Evolutionary conservation across 495 filamentous ascomycete genomes (phyloP).

Genomic region (Penicillium lividum): DNA sequence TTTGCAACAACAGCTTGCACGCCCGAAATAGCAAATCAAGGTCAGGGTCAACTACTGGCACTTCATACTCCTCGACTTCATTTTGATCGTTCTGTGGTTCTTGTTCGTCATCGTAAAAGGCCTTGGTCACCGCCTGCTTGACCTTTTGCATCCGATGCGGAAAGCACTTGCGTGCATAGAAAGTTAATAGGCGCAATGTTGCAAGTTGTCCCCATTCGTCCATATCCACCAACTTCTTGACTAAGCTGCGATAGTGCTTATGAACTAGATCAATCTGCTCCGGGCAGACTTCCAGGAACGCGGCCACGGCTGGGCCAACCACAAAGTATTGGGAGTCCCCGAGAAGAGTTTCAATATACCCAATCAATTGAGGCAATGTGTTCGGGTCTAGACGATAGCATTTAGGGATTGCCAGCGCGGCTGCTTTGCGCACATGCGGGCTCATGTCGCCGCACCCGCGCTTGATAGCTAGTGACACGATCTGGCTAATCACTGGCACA

Average conservation of each 20-base stretch:
- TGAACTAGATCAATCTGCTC: constrained; percentile 85
- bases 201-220: constrained; percentile 96
- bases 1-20: constrained; percentile 82
- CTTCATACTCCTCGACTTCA: constrained; percentile 53
- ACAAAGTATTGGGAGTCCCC: constrained; percentile 95
- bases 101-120: constrained; percentile 75
- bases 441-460: constrained; percentile 92
- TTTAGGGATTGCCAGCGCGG: constrained; percentile 94
- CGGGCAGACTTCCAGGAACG: constrained; percentile 87
- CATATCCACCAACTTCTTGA: constrained; percentile 95
- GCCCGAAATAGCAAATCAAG: constrained; percentile 77
- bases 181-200: constrained; percentile 73
- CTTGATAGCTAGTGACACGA: constrained; percentile 94
- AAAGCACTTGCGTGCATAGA: constrained; percentile 88
- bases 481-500: constrained; percentile 97
- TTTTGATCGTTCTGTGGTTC: constrained; percentile 45
- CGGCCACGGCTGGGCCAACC: constrained; percentile 84
- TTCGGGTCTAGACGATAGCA: constrained; percentile 91
- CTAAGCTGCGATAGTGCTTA: constrained; percentile 78
- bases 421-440: constrained; percentile 86
- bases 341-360: constrained; percentile 73
- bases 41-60: constrained; percentile 72
- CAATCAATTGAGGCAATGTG: constrained; percentile 79
- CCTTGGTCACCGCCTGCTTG: constrained; percentile 57
- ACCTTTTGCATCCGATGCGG: constrained; percentile 63